Percentiles rank a stretch among this genome's conserved stretches.
phyloP scores from a whole-genome alignment of 1,284 basidiomycete species.

The Irpex sp. region DNA sequence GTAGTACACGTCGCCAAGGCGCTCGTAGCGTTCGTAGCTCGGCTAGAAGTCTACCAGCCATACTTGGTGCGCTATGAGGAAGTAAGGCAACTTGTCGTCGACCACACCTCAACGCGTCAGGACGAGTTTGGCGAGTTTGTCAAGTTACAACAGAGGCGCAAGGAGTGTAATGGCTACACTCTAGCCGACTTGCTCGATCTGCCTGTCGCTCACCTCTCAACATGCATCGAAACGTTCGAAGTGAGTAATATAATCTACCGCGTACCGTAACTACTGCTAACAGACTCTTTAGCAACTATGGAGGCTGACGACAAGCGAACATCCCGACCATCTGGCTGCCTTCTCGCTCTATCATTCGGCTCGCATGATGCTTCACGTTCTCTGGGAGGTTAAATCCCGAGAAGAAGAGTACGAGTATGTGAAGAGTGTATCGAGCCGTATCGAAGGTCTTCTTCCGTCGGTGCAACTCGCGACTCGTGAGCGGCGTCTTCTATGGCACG shows the following conservation, averaged over 20 bases:
- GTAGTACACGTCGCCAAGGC: constrained; percentile 53
- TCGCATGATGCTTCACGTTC: constrained; percentile 65
- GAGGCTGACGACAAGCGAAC: constrained; percentile 62
- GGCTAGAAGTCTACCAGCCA: constrained; percentile 79
- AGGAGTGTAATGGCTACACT: constrained; percentile 55
- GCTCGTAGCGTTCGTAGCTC: constrained; percentile 57
- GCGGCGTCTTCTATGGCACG: constrained; percentile 69
- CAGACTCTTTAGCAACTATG: constrained; percentile 47
- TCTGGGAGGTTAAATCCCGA: constrained; percentile 79
- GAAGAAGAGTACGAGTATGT: constrained; percentile 81
- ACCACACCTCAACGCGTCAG: constrained; percentile 10
- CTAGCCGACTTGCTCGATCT: constrained; percentile 70
- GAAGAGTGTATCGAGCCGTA: constrained; percentile 54
- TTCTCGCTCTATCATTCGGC: constrained; percentile 65
- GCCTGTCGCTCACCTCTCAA: constrained; percentile 70
- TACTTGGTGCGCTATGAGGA: constrained; percentile 75
- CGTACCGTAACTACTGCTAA: background rate
- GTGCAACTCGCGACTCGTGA: constrained; percentile 62
- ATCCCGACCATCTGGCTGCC: constrained; percentile 66
- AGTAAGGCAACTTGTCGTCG: constrained; percentile 47
- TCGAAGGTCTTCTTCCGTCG: constrained; percentile 55
- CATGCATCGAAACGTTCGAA: constrained; percentile 72
- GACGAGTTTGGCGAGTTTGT: constrained; percentile 83
- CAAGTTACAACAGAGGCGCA: constrained; percentile 59
- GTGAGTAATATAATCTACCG: constrained; percentile 43